These are phyloP conservation scores for Penicillium sp. DNA, from an alignment of 2,329 filamentous ascomycete genomes.

Conservation along the genomic window DNA sequence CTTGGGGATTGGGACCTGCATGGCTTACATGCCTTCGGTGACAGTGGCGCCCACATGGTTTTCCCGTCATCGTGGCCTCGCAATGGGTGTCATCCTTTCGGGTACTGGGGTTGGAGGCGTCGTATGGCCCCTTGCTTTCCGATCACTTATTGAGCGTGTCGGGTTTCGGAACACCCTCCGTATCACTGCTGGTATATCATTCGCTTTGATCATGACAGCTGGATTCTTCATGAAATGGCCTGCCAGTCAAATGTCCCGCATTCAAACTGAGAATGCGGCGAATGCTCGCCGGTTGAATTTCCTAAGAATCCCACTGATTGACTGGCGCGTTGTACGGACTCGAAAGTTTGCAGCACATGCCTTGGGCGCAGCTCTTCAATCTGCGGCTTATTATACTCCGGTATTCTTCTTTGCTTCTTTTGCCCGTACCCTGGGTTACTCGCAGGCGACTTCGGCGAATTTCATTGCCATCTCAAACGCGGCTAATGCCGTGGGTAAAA, in stretches of 20 bases:
- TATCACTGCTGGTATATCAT: conserved; percentile 40
- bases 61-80: conserved; percentile 41
- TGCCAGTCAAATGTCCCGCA: conserved; percentile 24
- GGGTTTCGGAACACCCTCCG: conserved; percentile 49
- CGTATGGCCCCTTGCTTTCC: conserved; percentile 42
- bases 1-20: conserved; percentile 45
- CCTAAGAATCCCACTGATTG: conserved; percentile 40
- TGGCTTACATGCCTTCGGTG: conserved; percentile 47
- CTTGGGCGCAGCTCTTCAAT: conserved; percentile 44
- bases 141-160: conserved; percentile 37
- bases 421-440: conserved; percentile 48
- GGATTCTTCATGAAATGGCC: conserved; percentile 39
- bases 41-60: conserved; percentile 50
- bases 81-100: conserved; percentile 48
- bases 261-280: conserved; percentile 28
- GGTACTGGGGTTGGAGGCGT: conserved; percentile 50
- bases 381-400: conserved; percentile 48
- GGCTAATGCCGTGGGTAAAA: conserved; percentile 47
- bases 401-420: conserved; percentile 50
- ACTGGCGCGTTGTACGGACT: conserved; percentile 43
- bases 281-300: conserved; percentile 21
- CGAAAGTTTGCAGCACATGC: conserved; percentile 46
- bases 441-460: conserved; percentile 43
- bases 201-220: conserved; percentile 36
- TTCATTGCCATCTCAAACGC: conserved; percentile 51